Conservation (phyloP, 179 eudicot species). For the Carnegiea gigantea region DNA sequence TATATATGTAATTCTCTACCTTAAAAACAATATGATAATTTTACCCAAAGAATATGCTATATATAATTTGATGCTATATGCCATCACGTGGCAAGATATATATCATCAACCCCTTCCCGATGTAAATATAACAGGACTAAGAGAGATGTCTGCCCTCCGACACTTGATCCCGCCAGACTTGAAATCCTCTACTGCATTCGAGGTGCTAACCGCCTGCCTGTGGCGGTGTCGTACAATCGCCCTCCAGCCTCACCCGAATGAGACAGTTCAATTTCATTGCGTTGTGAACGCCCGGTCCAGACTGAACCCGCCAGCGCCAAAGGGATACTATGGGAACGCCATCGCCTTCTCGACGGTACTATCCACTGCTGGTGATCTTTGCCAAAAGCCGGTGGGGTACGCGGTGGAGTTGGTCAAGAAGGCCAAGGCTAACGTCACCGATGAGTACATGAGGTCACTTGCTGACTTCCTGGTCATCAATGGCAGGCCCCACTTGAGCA, state of each 20-base stretch:
- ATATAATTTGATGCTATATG: too few relatives aligned
- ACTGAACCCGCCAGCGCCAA: slow-evolving; percentile 35
- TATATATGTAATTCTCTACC: too few relatives aligned
- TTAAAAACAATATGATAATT: too few relatives aligned
- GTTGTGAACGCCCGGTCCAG: slow-evolving; percentile 28
- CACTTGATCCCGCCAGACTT: slow-evolving; percentile 33
- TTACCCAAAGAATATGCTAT: too few relatives aligned
- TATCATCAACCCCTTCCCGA: too few relatives aligned
- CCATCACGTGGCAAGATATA: too few relatives aligned
- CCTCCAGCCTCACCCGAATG: slow-evolving; percentile 32
- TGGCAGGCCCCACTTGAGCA: slow-evolving; percentile 44
- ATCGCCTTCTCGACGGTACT: slow-evolving; percentile 34
- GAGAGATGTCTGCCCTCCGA: slow-evolving; percentile 33
- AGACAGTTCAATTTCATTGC: slow-evolving; percentile 36
- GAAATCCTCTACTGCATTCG: slow-evolving; percentile 31
- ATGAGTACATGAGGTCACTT: slow-evolving; percentile 62
- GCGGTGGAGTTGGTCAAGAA: slow-evolving; percentile 40
- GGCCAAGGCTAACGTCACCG: slow-evolving; percentile 38
- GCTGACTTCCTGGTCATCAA: slow-evolving; percentile 51
- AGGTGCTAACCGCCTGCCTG: slow-evolving; percentile 41
- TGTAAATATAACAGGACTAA: slow-evolving; percentile 10
- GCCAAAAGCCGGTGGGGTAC: slow-evolving; percentile 33
- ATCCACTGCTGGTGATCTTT: slow-evolving; percentile 33
- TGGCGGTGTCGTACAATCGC: slow-evolving; percentile 49
- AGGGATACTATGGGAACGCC: slow-evolving; percentile 51